Conservation (phyloP, 1,284 basidiomycete species). For the Schizopora paradoxa region DNA sequence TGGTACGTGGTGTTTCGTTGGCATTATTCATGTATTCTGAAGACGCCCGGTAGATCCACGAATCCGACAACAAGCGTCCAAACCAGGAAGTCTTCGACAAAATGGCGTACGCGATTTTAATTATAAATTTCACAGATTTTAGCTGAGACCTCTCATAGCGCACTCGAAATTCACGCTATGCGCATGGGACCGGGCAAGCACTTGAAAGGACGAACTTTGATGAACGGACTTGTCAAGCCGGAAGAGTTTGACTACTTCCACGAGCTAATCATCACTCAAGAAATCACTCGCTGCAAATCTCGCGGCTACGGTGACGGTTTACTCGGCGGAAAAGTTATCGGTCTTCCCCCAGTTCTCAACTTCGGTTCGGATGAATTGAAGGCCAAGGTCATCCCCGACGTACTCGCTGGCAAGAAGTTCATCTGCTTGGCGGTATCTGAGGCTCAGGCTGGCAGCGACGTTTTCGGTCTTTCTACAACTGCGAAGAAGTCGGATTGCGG, state of each 20-base stretch:
- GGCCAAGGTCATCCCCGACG: slow-evolving; percentile 74
- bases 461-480: slow-evolving; percentile 76
- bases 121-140: background rate
- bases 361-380: slow-evolving; percentile 78
- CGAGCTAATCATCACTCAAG: slow-evolving; percentile 87
- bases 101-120: slow-evolving; percentile 54
- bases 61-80: slow-evolving; percentile 72
- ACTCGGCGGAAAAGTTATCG: slow-evolving; percentile 71
- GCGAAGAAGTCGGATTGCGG: slow-evolving; percentile 83
- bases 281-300: slow-evolving; percentile 62
- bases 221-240: slow-evolving; percentile 78
- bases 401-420: slow-evolving; percentile 76
- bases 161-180: slow-evolving; percentile 80
- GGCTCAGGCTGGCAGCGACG: slow-evolving; percentile 90
- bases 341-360: slow-evolving; percentile 79
- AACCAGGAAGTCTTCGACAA: slow-evolving; percentile 60
- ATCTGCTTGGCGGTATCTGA: slow-evolving; percentile 84
- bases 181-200: slow-evolving; percentile 85
- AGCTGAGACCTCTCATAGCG: slow-evolving; percentile 32
- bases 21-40: slow-evolving; percentile 4
- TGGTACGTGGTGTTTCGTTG: slow-evolving; percentile 24
- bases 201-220: slow-evolving; percentile 74
- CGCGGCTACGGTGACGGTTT: slow-evolving; percentile 63
- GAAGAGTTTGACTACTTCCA: slow-evolving; percentile 89
- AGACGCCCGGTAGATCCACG: slow-evolving; percentile 53